Evolutionary conservation across 352 stramenopile genomes (phyloP).

Genomic region (Phytophthora niederhauseri): DNA sequence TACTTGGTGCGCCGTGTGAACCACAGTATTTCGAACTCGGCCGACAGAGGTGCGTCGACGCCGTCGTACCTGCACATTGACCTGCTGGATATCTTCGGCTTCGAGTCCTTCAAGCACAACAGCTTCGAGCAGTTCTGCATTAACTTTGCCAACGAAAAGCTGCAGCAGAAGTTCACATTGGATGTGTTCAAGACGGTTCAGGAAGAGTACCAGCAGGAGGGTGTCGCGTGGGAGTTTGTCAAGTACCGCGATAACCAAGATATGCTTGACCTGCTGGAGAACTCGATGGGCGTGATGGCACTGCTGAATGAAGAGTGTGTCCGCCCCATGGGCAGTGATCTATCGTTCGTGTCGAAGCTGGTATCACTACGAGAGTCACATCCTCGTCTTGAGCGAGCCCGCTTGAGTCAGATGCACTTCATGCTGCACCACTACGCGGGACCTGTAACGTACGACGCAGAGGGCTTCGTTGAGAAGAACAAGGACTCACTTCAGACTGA

Average conservation of each 20-base stretch:
- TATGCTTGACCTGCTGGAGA: constrained; percentile 91
- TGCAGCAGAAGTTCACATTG: constrained; percentile 92
- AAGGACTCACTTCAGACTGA: constrained; percentile 86
- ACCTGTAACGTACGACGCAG: constrained; percentile 78
- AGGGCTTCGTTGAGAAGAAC: constrained; percentile 91
- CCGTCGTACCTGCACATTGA: constrained; percentile 89
- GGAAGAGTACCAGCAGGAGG: constrained; percentile 80
- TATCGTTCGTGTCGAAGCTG: constrained; percentile 90
- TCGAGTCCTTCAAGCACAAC: constrained; percentile 95
- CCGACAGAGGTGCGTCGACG: constrained; percentile 24
- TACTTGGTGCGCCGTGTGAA: constrained; percentile 93
- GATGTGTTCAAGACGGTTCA: constrained; percentile 91
- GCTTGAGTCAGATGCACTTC: constrained; percentile 79
- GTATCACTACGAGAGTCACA: constrained; percentile 83
- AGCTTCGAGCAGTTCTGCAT: constrained; percentile 97
- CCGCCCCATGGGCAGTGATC: constrained; percentile 85
- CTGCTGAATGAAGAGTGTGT: constrained; percentile 94
- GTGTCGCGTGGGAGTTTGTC: constrained; percentile 80
- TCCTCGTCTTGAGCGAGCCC: constrained; percentile 76
- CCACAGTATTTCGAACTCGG: constrained; percentile 75
- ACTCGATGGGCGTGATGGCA: constrained; percentile 89
- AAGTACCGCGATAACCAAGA: constrained; percentile 92
- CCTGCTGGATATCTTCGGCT: constrained; percentile 98
- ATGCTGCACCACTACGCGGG: constrained; percentile 86
- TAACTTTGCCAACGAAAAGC: constrained; percentile 96